Base-by-base conservation (phyloP, 1,139 yeast species). In the Saccharomyces hybrid region DNA sequence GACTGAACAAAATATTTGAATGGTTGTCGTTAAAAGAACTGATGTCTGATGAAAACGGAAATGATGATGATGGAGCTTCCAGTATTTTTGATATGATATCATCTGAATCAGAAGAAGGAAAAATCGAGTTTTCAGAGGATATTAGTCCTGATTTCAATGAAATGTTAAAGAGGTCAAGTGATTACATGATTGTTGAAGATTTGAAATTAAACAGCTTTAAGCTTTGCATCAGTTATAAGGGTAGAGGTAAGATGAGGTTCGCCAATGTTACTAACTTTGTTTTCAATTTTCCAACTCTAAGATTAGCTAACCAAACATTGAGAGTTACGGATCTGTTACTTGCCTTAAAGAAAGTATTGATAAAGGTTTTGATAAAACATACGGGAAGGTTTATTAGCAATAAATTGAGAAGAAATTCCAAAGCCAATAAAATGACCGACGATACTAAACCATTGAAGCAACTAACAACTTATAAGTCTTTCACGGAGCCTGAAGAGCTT, bases 181-280 rank as follows among this genome's bases (percentile, higher is more conserved):
- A 77, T 56, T 84, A 75, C 62, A 71, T 83, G 63, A 81, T 83
- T 61, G 78, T 85, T 55, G 76, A 78, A 31, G 70, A 76, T 8
- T 71, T 85, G 58, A 71, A 68, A 25, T 63, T 84, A 16, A 73
- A 75, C 53, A 75, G 81, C 9, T 74, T 81, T 41, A 69, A 75
- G 2, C 65, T 85, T 27, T 75, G 76, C 69, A 76, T 85, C 26
- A 83, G 89, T 3, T 78, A 83, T 57, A 79, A 78, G 60, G 82
- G 86, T 50, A 75, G 74, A 50, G 89, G 90, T 0, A 74, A 78
- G 41, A 75, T 74, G 63, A 73, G 84, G 57, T 63, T 84, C 55
- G 75, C 83, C 53, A 85, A 85, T 64, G 89, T 86, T 3, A 77
- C 81, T 34, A 77, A 81, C 61, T 82, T 86, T 59, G 70, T 75